phyloP scores from a whole-genome alignment of 2,329 filamentous ascomycete species.

The Cladophialophora chaetospira region DNA sequence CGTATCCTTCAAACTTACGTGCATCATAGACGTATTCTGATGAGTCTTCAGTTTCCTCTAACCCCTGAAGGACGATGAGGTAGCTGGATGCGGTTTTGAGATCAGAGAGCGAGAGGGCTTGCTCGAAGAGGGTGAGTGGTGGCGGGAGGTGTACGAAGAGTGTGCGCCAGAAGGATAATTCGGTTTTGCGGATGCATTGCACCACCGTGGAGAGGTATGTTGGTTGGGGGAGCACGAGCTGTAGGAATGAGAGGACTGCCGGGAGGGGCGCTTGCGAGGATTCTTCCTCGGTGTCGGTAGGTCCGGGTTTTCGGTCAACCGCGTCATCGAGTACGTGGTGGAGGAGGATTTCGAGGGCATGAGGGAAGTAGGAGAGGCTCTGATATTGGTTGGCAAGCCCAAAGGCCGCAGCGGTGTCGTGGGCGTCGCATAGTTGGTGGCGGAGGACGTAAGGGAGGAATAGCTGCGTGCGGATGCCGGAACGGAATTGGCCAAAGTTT shows the following conservation, averaged over 20 bases:
- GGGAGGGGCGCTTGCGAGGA: constrained; percentile 40
- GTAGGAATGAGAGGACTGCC: constrained; percentile 63
- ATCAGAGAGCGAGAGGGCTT: constrained; percentile 79
- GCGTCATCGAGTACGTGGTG: constrained; percentile 95
- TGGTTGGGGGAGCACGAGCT: constrained; percentile 67
- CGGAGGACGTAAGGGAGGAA: constrained; percentile 87
- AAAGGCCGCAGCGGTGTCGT: constrained; percentile 77
- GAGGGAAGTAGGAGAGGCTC: constrained; percentile 85
- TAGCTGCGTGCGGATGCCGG: constrained; percentile 85
- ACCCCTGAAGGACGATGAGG: constrained; percentile 87
- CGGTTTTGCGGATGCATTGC: constrained; percentile 95
- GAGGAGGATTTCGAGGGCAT: constrained; percentile 86
- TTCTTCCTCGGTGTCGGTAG: constrained; percentile 28
- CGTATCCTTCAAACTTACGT: constrained; percentile 47
- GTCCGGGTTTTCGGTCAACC: constrained; percentile 61
- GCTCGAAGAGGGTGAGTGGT: constrained; percentile 88
- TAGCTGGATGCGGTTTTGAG: constrained; percentile 96
- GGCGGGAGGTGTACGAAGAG: constrained; percentile 89
- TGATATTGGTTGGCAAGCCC: constrained; percentile 83
- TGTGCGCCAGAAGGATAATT: constrained; percentile 91
- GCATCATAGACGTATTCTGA: constrained; percentile 30
- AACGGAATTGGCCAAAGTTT: constrained; percentile 85
- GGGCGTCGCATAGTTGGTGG: constrained; percentile 69
- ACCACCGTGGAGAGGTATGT: constrained; percentile 92
- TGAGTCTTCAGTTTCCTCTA: constrained; percentile 54